Conservation (phyloP, 345 rosid genomes). For the Anacardium occidentale region DNA sequence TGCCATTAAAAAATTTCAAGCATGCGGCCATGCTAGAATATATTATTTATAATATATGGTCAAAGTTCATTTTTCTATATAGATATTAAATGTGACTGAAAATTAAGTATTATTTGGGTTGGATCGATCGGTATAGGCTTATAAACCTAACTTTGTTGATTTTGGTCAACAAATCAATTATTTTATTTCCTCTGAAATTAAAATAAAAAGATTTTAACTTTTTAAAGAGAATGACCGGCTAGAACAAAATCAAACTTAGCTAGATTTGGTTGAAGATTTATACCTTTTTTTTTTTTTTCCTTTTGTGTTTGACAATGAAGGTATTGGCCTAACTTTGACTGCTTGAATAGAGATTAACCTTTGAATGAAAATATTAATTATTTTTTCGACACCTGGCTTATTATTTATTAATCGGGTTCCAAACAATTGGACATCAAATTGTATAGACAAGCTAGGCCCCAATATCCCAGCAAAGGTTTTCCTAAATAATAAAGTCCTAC, state of each 20-base stretch:
- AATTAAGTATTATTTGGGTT: not conserved
- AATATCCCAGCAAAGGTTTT: too few species aligned
- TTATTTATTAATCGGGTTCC: too few species aligned
- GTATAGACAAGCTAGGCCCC: too few species aligned
- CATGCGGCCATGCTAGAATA: not conserved
- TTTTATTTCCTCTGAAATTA: not conserved
- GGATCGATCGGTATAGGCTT: too few species aligned
- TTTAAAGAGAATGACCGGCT: not conserved
- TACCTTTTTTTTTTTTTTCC: not conserved
- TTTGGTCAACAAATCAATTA: not conserved
- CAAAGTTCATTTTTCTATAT: not conserved
- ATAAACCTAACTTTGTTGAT: not conserved
- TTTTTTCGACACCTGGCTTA: too few species aligned
- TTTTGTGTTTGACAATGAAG: too few species aligned
- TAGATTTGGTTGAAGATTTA: not conserved
- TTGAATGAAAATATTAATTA: too few species aligned
- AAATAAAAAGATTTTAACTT: not conserved
- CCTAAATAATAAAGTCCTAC: too few species aligned
- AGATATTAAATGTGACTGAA: not conserved
- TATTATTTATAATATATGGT: not conserved
- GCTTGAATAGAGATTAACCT: too few species aligned
- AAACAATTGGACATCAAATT: too few species aligned
- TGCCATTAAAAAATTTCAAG: not conserved
- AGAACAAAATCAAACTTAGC: too few species aligned
- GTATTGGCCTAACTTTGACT: too few species aligned